Conservation (phyloP, 768 basidiomycete genomes). For the Pulveroboletus sp. region DNA sequence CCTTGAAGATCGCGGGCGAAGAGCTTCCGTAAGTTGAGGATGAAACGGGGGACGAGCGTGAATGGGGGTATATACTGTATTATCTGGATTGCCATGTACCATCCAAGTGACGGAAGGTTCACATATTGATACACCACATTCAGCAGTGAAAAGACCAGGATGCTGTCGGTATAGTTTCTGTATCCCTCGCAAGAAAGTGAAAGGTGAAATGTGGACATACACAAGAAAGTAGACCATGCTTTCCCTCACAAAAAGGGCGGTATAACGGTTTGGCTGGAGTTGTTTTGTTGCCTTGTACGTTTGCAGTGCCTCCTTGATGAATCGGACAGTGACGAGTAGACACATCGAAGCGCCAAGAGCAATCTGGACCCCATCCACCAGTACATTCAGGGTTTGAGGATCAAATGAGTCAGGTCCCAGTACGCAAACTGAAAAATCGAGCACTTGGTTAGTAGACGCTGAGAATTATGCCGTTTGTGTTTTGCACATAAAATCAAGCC, state of each 20-base stretch:
- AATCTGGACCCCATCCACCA: background rate
- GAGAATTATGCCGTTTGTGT: background rate
- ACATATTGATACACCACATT: background rate
- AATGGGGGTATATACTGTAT: background rate
- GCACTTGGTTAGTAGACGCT: background rate
- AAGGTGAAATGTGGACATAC: background rate
- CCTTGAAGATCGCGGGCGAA: background rate
- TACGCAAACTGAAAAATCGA: background rate
- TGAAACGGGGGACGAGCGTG: background rate
- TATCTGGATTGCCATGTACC: background rate
- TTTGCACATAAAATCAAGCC: background rate
- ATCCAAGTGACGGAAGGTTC: background rate
- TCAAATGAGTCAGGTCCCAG: too few species aligned
- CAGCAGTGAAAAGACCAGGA: background rate
- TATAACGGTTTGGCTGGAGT: background rate
- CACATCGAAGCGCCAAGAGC: background rate
- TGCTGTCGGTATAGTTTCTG: background rate
- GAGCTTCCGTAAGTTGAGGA: background rate
- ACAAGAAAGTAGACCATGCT: background rate
- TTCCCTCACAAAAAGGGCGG: background rate
- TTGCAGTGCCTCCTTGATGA: background rate
- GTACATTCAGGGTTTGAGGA: too few species aligned
- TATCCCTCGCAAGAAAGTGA: background rate
- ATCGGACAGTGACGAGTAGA: background rate
- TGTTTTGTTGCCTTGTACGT: background rate